These are phyloP conservation scores for Yamadazyma buinensis DNA, from an alignment of 1,139 yeast species.

Conservation along the genomic window DNA sequence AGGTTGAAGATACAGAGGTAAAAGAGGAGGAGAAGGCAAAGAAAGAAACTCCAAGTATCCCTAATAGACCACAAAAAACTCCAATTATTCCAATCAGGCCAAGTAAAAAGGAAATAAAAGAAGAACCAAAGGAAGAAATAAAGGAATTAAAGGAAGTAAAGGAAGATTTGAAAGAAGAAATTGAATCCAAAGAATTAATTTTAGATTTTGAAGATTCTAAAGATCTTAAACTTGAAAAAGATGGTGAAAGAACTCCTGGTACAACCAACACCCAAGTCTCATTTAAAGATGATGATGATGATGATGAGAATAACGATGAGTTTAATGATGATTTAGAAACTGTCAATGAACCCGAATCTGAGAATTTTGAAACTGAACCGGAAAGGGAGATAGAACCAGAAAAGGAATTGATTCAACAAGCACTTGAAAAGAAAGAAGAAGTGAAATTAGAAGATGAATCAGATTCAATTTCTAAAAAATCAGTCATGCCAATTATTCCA, in stretches of 20 bases:
- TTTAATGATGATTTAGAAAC: conserved; percentile 34
- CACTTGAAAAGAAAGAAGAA: background rate
- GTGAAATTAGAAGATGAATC: background rate
- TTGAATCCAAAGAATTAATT: background rate
- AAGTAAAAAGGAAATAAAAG: background rate
- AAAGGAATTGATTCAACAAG: background rate
- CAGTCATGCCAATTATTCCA: conserved; percentile 15
- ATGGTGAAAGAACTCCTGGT: conserved; percentile 38
- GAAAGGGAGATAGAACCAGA: background rate
- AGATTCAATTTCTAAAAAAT: background rate
- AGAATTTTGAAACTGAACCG: background rate
- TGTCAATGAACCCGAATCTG: conserved; percentile 9
- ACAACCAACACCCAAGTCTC: conserved; percentile 28
- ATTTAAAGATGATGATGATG: conserved; percentile 27
- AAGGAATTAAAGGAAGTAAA: background rate
- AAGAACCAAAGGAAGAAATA: no score
- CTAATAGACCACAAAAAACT: background rate
- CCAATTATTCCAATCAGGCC: conserved; percentile 12
- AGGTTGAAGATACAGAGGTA: conserved; percentile 1
- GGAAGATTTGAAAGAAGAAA: no score
- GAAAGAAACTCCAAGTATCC: background rate
- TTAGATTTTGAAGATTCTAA: no score
- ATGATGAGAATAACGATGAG: conserved; percentile 16
- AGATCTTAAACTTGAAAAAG: no score
- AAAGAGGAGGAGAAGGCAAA: background rate